Conservation (phyloP, 257 asterid species). For the Solanum lycopersicoides region DNA sequence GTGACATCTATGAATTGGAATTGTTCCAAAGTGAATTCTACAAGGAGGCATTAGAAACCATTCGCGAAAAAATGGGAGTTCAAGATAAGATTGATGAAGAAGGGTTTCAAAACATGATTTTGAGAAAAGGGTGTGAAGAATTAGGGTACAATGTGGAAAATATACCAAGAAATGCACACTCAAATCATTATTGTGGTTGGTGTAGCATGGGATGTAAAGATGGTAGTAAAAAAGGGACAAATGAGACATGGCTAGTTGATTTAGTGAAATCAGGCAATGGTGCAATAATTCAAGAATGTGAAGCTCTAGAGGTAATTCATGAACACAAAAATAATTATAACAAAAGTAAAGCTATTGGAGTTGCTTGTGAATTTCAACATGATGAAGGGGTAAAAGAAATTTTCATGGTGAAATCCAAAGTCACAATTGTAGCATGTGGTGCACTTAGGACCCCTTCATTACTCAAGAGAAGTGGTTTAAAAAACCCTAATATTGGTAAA, state of each 20-base stretch:
- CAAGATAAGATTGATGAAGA: constrained; percentile 28
- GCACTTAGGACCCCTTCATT: constrained; percentile 71
- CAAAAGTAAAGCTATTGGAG: constrained; percentile 36
- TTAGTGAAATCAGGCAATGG: constrained; percentile 66
- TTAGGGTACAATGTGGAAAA: constrained; percentile 44
- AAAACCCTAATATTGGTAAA: constrained; percentile 59
- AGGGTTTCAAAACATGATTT: constrained; percentile 57
- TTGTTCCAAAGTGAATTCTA: constrained; percentile 26
- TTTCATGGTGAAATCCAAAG: constrained; percentile 43
- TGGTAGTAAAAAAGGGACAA: constrained; percentile 63
- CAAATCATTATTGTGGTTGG: constrained; percentile 81
- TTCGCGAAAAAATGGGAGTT: constrained; percentile 52
- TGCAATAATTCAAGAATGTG: constrained; percentile 51
- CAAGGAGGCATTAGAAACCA: constrained; percentile 36
- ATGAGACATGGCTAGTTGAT: constrained; percentile 77
- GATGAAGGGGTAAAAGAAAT: constrained; percentile 21
- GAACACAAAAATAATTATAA: background rate
- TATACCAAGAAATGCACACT: constrained; percentile 49
- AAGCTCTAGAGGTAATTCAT: constrained; percentile 36
- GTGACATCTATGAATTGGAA: constrained; percentile 17
- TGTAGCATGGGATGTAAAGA: constrained; percentile 76
- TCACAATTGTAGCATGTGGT: constrained; percentile 59
- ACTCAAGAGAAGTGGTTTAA: constrained; percentile 52
- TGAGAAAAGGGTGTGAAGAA: constrained; percentile 73
- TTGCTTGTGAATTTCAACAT: constrained; percentile 27